These are phyloP conservation scores for Vanderwaltozyma verrucispora DNA, from an alignment of 805 yeast genomes.

Conservation along the genomic window DNA sequence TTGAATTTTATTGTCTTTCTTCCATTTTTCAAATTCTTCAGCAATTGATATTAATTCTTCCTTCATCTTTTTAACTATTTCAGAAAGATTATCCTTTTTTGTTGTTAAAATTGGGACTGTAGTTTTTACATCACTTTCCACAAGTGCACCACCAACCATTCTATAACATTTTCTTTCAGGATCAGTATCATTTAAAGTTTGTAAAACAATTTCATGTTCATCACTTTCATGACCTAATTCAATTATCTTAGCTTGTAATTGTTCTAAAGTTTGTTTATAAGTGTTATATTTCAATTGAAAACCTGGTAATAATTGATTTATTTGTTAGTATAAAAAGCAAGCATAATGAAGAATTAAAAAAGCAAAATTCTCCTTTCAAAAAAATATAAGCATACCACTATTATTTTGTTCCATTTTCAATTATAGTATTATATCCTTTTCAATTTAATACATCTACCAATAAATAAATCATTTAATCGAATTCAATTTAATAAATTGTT, in stretches of 20 bases:
- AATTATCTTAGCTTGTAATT: constrained; percentile 35
- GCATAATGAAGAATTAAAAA: too few relatives aligned
- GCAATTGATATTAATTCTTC: constrained; percentile 22
- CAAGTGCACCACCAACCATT: constrained; percentile 89
- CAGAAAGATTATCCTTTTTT: constrained; percentile 39
- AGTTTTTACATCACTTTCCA: constrained; percentile 72
- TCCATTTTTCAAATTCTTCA: constrained; percentile 26
- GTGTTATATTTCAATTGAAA: constrained; percentile 43
- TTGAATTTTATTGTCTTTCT: constrained; percentile 28
- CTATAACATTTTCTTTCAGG: constrained; percentile 72
- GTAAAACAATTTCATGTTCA: constrained; percentile 44
- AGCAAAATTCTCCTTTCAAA: too few relatives aligned
- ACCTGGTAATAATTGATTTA: constrained; percentile 12
- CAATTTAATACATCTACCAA: too few relatives aligned
- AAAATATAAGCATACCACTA: constrained; percentile 8
- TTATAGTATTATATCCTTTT: too few relatives aligned
- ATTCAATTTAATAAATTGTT: too few relatives aligned
- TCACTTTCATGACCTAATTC: constrained; percentile 41
- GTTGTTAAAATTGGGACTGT: constrained; percentile 53
- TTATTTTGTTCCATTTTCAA: constrained; percentile 11
- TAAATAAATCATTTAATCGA: too few relatives aligned
- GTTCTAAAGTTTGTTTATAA: constrained; percentile 39
- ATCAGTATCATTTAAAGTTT: constrained; percentile 43
- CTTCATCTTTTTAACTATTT: constrained; percentile 23
- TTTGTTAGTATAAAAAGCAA: constrained; percentile 3